Percentiles rank a stretch among this genome's conserved stretches.
These are phyloP conservation scores for Saturnispora kantuleensis DNA, from an alignment of 805 yeast species.

Conservation along the genomic window DNA sequence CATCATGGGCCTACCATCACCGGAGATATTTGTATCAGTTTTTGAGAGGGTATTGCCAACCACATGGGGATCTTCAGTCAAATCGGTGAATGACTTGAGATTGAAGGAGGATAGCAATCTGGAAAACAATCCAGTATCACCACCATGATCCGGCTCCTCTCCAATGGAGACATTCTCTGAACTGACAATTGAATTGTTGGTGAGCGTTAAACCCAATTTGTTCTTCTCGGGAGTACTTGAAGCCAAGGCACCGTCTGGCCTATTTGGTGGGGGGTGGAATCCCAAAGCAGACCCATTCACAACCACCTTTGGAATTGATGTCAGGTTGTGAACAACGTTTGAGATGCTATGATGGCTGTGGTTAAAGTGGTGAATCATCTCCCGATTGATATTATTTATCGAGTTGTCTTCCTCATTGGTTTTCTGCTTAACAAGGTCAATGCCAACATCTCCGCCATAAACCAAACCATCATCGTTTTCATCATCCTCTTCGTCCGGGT, in stretches of 20 bases:
- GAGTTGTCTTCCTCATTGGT: not conserved
- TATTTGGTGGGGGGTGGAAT: not conserved
- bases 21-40: not conserved
- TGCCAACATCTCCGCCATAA: no score
- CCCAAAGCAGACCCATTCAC: not conserved
- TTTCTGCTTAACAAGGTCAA: no score
- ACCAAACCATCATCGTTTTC: not conserved
- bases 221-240: slow-evolving; percentile 4
- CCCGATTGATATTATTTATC: no score
- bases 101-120: slow-evolving; percentile 22
- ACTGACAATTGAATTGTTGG: not conserved
- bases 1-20: slow-evolving; percentile 2
- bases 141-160: slow-evolving; percentile 2
- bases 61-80: slow-evolving; percentile 5
- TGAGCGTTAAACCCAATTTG: not conserved
- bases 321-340: not conserved
- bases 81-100: slow-evolving; percentile 18
- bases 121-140: slow-evolving; percentile 18
- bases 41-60: not conserved
- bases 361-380: no score
- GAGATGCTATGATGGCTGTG: not conserved
- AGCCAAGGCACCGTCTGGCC: not conserved
- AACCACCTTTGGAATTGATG: not conserved
- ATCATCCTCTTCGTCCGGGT: not conserved
- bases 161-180: not conserved